Base-by-base conservation (phyloP, 352 stramenopile species). In the Pythium rhizo-oryzae region DNA sequence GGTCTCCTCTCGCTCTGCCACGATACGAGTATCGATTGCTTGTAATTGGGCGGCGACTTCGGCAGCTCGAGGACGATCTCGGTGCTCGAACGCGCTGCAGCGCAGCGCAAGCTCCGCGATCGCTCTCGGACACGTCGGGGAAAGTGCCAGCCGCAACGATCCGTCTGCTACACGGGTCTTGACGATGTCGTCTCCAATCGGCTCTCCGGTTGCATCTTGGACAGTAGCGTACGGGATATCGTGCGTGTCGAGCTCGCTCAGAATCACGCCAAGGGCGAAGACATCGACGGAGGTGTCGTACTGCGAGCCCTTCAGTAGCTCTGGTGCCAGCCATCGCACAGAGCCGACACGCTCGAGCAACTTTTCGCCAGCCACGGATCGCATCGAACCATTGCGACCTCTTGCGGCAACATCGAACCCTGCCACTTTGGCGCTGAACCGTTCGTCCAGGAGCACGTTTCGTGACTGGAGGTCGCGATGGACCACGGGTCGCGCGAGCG, bases 241-340 rank as follows among this genome's bases (percentile, higher is more conserved):
- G 25, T 68, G 51, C 12, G 61, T 63, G 52, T 71, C 65, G 11
- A 71, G n/a, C n/a, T 71, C 65, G 19, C 53, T 63, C 8, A 71
- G 30, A 33, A 71, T 57, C 21, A 67, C 58, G 23, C 65, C 65
- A 4, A 71, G 54, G 1, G 65, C 62, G 41, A 62, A 71, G 3
- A 71, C 51, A 39, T 72, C 65, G 52, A 57, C 65, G 19, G 58
- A 53, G 1, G 18, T 28, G 25, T 62, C 65, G 53, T 68, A 62
- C 6, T 6, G 28, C 16, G 25, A 55, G 24, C 59, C 67, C 4
- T 35, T 63, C 8, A 69, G 18, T 0, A 73, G 46, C 25, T 73
- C 67, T 2, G 68, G 57, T 23, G 62, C 62, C 8, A 75, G 24
- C 68, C 62, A 75, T 11, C 53, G 47, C 0, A 54, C 67, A 4